A percentile compares a stretch with the other conserved stretches of the same genome.
Evolutionary conservation across 2,329 filamentous ascomycete genomes (phyloP).

Genomic region (Cryphonectria japonica): DNA sequence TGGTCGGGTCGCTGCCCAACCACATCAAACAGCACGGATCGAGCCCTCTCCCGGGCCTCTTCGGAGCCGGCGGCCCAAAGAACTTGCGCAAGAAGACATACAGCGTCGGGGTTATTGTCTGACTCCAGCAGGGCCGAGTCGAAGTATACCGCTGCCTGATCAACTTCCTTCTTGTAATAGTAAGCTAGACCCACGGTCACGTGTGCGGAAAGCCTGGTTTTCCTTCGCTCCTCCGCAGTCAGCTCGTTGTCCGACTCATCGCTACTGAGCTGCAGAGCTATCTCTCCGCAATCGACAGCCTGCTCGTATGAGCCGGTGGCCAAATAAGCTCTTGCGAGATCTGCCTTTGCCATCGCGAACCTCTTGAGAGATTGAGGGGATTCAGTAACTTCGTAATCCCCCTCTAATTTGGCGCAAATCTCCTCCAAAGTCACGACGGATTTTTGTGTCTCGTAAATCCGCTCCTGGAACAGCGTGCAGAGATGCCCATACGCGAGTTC

Average conservation of each 20-base stretch:
- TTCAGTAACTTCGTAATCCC: conserved; percentile 83
- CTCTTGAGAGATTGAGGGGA: conserved; percentile 72
- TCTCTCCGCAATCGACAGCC: conserved; percentile 80
- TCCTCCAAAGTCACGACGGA: conserved; percentile 67
- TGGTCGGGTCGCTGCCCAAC: conserved; percentile 77
- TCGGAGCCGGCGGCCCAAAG: conserved; percentile 87
- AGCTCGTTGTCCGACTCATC: conserved; percentile 72
- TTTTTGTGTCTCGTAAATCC: conserved; percentile 68
- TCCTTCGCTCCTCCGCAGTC: conserved; percentile 65
- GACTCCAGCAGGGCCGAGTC: conserved; percentile 79
- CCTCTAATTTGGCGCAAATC: conserved; percentile 73
- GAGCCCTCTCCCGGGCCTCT: conserved; percentile 73
- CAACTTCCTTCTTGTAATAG: conserved; percentile 69
- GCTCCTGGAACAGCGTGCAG: conserved; percentile 78
- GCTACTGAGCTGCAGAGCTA: conserved; percentile 75
- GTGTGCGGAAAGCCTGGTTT: conserved; percentile 80
- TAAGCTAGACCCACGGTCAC: conserved; percentile 83
- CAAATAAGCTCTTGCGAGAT: conserved; percentile 83
- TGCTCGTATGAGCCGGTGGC: conserved; percentile 66
- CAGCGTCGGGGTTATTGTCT: conserved; percentile 75
- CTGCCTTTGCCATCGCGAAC: conserved; percentile 83
- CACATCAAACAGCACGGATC: conserved; percentile 78
- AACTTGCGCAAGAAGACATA: conserved; percentile 86
- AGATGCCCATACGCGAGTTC: conserved; percentile 79
- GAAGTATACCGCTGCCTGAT: conserved; percentile 78